These are phyloP conservation scores for Apiospora sp. DNA, from an alignment of 2,329 filamentous ascomycete species.

Conservation along the genomic window DNA sequence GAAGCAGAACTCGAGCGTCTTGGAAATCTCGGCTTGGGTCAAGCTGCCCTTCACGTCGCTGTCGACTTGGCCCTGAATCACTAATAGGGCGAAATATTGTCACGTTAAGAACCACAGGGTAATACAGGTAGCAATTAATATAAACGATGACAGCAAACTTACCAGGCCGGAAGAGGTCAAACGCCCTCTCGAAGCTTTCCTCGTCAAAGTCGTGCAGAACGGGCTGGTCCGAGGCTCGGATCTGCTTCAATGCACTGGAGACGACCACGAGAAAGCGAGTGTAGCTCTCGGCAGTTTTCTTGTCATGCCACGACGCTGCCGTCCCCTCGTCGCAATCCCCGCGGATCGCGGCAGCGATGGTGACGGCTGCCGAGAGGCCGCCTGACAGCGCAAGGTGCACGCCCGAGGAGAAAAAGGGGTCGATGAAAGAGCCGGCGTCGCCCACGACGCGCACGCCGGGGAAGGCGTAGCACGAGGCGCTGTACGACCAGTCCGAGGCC, in stretches of 20 bases:
- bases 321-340: slow-evolving; percentile 48
- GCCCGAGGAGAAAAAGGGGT: slow-evolving; percentile 57
- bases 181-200: slow-evolving; percentile 52
- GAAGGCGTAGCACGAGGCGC: slow-evolving; percentile 50
- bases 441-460: slow-evolving; percentile 51
- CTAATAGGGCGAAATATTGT: slow-evolving; percentile 31
- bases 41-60: slow-evolving; percentile 35
- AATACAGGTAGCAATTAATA: neutral
- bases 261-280: slow-evolving; percentile 56
- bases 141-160: slow-evolving; percentile 28
- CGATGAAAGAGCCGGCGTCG: slow-evolving; percentile 58
- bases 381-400: slow-evolving; percentile 53
- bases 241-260: slow-evolving; percentile 49
- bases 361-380: slow-evolving; percentile 54
- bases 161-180: slow-evolving; percentile 50
- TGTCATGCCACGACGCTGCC: slow-evolving; percentile 51
- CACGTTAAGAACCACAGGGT: too few relatives aligned
- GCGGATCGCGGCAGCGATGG: slow-evolving; percentile 49
- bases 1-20: slow-evolving; percentile 45
- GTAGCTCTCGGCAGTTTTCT: slow-evolving; percentile 54
- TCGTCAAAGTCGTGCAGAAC: slow-evolving; percentile 52
- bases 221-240: slow-evolving; percentile 46
- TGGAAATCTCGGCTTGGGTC: slow-evolving; percentile 41
- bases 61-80: slow-evolving; percentile 49
- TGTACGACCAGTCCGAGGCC: slow-evolving; percentile 55